These are phyloP conservation scores for Sideroxylon spinosum DNA, from an alignment of 179 eudicot genomes.

Conservation along the genomic window DNA sequence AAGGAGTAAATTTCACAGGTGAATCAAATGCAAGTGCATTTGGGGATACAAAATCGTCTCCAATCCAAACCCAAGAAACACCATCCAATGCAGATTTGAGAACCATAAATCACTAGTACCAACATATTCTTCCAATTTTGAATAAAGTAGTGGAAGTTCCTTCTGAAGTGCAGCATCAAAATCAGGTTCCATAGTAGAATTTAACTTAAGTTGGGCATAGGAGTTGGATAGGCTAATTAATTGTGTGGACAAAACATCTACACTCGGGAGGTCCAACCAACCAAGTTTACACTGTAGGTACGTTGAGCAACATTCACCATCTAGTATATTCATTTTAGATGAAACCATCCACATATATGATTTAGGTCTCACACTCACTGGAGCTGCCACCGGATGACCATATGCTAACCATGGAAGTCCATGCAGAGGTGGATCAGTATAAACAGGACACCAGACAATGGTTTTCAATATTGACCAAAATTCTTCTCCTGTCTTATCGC, in stretches of 20 bases:
- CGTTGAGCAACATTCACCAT: conserved; percentile 63
- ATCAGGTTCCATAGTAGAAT: conserved; percentile 35
- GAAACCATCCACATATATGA: conserved; percentile 96
- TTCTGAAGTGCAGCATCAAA: conserved; percentile 61
- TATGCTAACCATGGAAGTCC: conserved; percentile 82
- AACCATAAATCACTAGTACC: conserved; percentile 39
- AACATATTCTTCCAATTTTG: conserved; percentile 65
- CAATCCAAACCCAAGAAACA: conserved; percentile 93
- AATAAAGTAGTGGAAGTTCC: conserved; percentile 58
- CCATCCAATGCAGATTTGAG: conserved; percentile 68
- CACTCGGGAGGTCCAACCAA: conserved; percentile 66
- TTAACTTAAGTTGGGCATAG: conserved; percentile 53
- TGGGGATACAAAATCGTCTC: conserved; percentile 87
- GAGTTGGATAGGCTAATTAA: conserved; percentile 58
- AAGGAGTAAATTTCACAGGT: conserved; percentile 95
- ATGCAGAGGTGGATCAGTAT: conserved; percentile 54
- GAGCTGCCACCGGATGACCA: conserved; percentile 55
- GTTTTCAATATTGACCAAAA: conserved; percentile 82
- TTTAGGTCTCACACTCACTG: conserved; percentile 68
- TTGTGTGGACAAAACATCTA: conserved; percentile 62
- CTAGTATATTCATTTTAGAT: conserved; percentile 69
- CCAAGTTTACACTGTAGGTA: conserved; percentile 71
- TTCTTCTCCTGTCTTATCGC: conserved; percentile 60
- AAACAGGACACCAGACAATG: conserved; percentile 86
- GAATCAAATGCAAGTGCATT: conserved; percentile 94